Percentiles rank a stretch among this genome's conserved stretches.
phyloP scores from a whole-genome alignment of 495 filamentous ascomycete species.

The Lasiosphaeria miniovina region DNA sequence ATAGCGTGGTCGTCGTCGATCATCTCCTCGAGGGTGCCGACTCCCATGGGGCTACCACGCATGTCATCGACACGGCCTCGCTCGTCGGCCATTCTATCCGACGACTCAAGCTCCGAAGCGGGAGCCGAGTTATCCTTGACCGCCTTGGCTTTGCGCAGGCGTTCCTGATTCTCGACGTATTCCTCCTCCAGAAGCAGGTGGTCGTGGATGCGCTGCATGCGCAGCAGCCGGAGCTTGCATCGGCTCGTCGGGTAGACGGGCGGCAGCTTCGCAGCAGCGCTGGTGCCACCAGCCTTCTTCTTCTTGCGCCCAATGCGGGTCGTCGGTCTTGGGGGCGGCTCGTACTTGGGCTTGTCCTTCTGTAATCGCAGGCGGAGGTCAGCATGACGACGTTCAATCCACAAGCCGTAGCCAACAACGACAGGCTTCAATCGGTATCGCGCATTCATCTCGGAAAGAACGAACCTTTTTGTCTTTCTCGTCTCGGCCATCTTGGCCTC shows the following conservation, averaged over 20 bases:
- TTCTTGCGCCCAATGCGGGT: constrained; percentile 98
- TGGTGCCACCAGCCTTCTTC: constrained; percentile 87
- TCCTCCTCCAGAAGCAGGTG: constrained; percentile 96
- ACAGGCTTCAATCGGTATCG: no score
- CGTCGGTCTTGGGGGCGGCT: constrained; percentile 93
- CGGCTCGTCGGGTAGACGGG: constrained; percentile 90
- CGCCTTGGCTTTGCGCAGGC: constrained; percentile 84
- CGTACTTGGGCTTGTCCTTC: constrained; percentile 99
- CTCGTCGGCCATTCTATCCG: constrained; percentile 86
- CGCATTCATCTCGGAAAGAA: neutral
- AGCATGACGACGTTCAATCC: constrained; percentile 13
- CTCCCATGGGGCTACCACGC: constrained; percentile 97
- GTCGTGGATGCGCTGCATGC: constrained; percentile 98
- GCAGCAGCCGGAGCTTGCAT: constrained; percentile 94
- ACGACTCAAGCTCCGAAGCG: constrained; percentile 57
- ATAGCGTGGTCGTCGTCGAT: constrained; percentile 99
- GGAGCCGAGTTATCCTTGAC: constrained; percentile 63
- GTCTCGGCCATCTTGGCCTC: constrained; percentile 73
- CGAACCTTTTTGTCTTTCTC: constrained; percentile 94
- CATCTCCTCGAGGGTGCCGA: constrained; percentile 96
- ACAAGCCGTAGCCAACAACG: neutral
- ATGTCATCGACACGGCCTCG: constrained; percentile 96
- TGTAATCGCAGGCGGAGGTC: constrained; percentile 38
- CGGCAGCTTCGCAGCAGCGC: constrained; percentile 90
- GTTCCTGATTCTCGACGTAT: constrained; percentile 98